These are phyloP conservation scores for Lepiota venenata DNA, from an alignment of 768 basidiomycete species.

Conservation along the genomic window DNA sequence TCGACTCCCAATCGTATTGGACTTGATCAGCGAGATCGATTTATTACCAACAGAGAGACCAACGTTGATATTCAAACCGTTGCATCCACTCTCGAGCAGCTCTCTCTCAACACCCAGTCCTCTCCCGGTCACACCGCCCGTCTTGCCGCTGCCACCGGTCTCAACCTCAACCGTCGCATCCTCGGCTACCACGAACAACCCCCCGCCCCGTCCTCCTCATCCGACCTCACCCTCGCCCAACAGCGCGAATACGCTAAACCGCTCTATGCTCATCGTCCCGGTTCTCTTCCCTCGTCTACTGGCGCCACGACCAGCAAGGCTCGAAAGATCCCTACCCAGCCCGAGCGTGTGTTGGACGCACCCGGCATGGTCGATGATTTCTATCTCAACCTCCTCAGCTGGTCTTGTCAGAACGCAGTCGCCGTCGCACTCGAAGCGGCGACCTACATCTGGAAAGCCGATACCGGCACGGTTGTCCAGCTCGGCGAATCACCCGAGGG, in stretches of 20 bases:
- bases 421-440: slow-evolving; percentile 86
- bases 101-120: slow-evolving; percentile 53
- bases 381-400: slow-evolving; percentile 91
- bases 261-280: slow-evolving; percentile 64
- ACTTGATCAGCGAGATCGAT: slow-evolving; percentile 55
- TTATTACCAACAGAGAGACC: slow-evolving; percentile 59
- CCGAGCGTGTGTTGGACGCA: slow-evolving; percentile 93
- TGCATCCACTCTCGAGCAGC: slow-evolving; percentile 61
- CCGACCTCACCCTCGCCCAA: slow-evolving; percentile 69
- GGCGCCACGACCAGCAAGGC: slow-evolving; percentile 65
- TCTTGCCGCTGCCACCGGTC: slow-evolving; percentile 70
- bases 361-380: slow-evolving; percentile 94
- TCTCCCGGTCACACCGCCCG: slow-evolving; percentile 81
- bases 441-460: slow-evolving; percentile 94
- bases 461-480: slow-evolving; percentile 79
- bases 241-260: slow-evolving; percentile 79
- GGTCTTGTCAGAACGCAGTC: slow-evolving; percentile 84
- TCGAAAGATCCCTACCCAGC: slow-evolving; percentile 80
- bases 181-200: slow-evolving; percentile 89
- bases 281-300: slow-evolving; percentile 60
- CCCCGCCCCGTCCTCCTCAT: slow-evolving; percentile 66
- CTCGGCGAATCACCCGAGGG: slow-evolving; percentile 75
- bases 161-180: slow-evolving; percentile 77
- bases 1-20: slow-evolving; percentile 63
- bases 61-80: slow-evolving; percentile 35